Percentiles rank a stretch among this genome's conserved stretches.
phyloP scores from a whole-genome alignment of 306 rosid species.

The Trifolium fragiferum region DNA sequence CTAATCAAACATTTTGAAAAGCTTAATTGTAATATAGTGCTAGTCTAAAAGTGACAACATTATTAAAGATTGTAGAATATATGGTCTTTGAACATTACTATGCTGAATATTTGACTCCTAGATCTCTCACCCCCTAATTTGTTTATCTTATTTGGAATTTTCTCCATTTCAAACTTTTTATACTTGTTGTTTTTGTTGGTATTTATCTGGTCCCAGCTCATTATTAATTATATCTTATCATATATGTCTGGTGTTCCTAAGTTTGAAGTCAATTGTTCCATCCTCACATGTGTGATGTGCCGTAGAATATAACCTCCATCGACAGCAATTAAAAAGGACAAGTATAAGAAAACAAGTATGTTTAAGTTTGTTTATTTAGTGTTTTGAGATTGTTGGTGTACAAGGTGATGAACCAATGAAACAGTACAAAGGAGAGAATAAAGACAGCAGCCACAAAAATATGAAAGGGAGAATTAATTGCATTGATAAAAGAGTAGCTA shows the following conservation, averaged over 20 bases:
- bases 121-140: neutral
- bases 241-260: slow-evolving; percentile 5
- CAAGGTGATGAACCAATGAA: too few species aligned
- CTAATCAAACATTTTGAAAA: slow-evolving; percentile 20
- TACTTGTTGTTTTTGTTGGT: neutral
- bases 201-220: slow-evolving; percentile 29
- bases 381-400: too few species aligned
- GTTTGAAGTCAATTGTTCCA: slow-evolving; percentile 36
- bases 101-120: slow-evolving; percentile 32
- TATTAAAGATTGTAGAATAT: slow-evolving; percentile 43
- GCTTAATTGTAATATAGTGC: neutral
- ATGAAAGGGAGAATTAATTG: too few species aligned
- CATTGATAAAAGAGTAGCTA: too few species aligned
- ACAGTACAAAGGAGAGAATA: too few species aligned
- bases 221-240: slow-evolving; percentile 17
- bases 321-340: neutral
- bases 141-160: slow-evolving; percentile 32
- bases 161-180: slow-evolving; percentile 9
- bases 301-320: slow-evolving; percentile 1
- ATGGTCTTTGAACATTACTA: slow-evolving; percentile 33
- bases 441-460: too few species aligned
- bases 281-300: slow-evolving; percentile 19
- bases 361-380: neutral
- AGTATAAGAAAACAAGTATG: neutral
- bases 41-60: slow-evolving; percentile 33